A percentile compares a stretch with the other conserved stretches of the same genome.
phyloP scores from a whole-genome alignment of 345 rosid genomes.

The Brassica cretica region DNA sequence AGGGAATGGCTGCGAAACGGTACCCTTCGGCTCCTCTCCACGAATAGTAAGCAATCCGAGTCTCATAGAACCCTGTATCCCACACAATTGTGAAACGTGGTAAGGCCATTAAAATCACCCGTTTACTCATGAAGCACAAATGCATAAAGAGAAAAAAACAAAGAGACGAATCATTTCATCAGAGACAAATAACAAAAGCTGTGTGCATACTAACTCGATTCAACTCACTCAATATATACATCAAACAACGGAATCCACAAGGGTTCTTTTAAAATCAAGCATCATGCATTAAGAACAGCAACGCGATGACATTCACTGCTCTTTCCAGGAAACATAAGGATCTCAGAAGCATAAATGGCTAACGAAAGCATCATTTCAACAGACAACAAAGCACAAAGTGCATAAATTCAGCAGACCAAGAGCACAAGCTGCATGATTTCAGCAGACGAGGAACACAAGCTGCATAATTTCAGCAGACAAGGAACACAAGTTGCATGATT shows the following conservation, averaged over 20 bases:
- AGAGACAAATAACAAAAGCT: constrained; percentile 5
- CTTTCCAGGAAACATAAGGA: neutral
- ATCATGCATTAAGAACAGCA: neutral
- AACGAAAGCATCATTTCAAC: neutral
- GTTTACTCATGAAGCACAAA: neutral
- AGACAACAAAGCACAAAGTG: too few species aligned
- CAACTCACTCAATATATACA: neutral
- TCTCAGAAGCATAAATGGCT: neutral
- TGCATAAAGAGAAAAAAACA: neutral
- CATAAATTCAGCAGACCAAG: too few species aligned
- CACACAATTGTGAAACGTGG: constrained; percentile 4
- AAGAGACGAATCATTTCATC: neutral
- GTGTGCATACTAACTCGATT: neutral
- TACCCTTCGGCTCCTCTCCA: constrained; percentile 88
- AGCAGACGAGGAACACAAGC: too few species aligned
- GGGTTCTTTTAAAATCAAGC: neutral
- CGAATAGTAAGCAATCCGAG: constrained; percentile 82
- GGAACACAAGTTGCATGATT: neutral
- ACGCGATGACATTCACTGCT: neutral
- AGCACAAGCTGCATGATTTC: too few species aligned
- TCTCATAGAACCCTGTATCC: constrained; percentile 78
- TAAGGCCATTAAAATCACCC: too few species aligned
- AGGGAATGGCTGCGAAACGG: constrained; percentile 78
- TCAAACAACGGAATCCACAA: neutral
- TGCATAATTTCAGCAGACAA: neutral